Conservation (phyloP, 2,329 filamentous ascomycete genomes). For the Cytospora schulzeri region DNA sequence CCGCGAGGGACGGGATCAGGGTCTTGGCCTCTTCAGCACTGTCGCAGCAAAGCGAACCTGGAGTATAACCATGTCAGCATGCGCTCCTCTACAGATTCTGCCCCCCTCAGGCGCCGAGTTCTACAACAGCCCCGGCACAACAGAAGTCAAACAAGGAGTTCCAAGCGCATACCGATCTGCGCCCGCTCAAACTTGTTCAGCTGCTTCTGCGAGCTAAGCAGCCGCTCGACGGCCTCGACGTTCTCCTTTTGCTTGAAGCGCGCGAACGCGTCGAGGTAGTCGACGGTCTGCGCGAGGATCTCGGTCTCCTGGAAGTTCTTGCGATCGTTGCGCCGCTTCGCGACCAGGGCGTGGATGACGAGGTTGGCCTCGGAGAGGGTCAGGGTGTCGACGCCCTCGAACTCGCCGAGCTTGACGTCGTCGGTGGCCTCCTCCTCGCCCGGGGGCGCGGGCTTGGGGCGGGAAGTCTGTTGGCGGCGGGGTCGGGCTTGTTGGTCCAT, state of each 20-base stretch:
- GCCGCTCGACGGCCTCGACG: slow-evolving; percentile 87
- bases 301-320: slow-evolving; percentile 85
- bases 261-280: slow-evolving; percentile 92
- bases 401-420: slow-evolving; percentile 86
- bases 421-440: slow-evolving; percentile 87
- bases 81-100: not conserved
- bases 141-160: slow-evolving; percentile 1
- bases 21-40: slow-evolving; percentile 95
- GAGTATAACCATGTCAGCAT: slow-evolving; percentile 18
- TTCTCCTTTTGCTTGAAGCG: slow-evolving; percentile 96
- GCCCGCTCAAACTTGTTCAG: slow-evolving; percentile 92
- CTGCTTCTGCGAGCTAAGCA: slow-evolving; percentile 77
- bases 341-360: slow-evolving; percentile 86
- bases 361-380: slow-evolving; percentile 90
- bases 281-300: slow-evolving; percentile 83
- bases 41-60: slow-evolving; percentile 89
- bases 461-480: slow-evolving; percentile 55
- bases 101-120: not conserved
- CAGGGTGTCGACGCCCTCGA: slow-evolving; percentile 86
- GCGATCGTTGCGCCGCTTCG: slow-evolving; percentile 75
- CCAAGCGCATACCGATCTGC: slow-evolving; percentile 69
- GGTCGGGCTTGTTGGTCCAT: slow-evolving; percentile 32
- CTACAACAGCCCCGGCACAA: not conserved
- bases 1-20: slow-evolving; percentile 82
- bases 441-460: slow-evolving; percentile 67